Percentiles rank a stretch among this genome's conserved stretches.
phyloP scores from a whole-genome alignment of 2,329 filamentous ascomycete species.

The Fusarium subglutinans region DNA sequence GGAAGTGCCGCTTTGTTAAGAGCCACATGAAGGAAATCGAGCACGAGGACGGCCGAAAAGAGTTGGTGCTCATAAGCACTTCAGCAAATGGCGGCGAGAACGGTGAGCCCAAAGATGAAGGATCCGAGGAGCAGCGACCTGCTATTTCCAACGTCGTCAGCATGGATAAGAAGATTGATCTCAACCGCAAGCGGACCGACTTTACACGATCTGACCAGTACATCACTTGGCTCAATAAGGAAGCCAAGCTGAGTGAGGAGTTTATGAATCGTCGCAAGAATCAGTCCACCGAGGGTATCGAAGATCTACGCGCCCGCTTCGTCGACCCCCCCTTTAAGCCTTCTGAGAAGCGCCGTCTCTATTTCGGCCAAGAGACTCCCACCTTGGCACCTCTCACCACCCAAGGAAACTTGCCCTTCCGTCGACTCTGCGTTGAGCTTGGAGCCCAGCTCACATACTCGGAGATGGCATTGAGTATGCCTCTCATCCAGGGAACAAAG shows the following conservation, averaged over 20 bases:
- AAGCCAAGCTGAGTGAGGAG: conserved; percentile 54
- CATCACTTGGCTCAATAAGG: conserved; percentile 78
- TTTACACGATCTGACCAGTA: conserved; percentile 81
- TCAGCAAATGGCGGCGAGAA: conserved; percentile 40
- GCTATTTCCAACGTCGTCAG: conserved; percentile 81
- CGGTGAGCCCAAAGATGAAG: conserved; percentile 48
- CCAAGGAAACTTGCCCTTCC: conserved; percentile 95
- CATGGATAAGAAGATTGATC: conserved; percentile 74
- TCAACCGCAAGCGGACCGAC: conserved; percentile 76
- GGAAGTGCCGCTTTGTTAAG: conserved; percentile 91
- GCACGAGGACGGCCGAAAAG: conserved; percentile 81
- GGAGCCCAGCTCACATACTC: conserved; percentile 96
- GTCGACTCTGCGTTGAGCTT: conserved; percentile 86
- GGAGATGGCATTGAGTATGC: conserved; percentile 95
- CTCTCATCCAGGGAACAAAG: conserved; percentile 88
- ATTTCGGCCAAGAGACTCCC: conserved; percentile 94
- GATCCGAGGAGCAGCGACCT: conserved; percentile 62
- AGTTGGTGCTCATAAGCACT: conserved; percentile 72
- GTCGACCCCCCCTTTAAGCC: conserved; percentile 87
- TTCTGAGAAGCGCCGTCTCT: conserved; percentile 92
- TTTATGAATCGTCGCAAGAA: conserved; percentile 55
- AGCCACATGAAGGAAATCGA: conserved; percentile 87
- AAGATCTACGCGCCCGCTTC: conserved; percentile 82
- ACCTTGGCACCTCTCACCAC: conserved; percentile 95
- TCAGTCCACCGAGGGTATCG: conserved; percentile 55